Evolutionary conservation across 352 stramenopile species (phyloP), one percentile per base, ranked within the genome.

Genomic region (Aphanomyces stellatus): DNA sequence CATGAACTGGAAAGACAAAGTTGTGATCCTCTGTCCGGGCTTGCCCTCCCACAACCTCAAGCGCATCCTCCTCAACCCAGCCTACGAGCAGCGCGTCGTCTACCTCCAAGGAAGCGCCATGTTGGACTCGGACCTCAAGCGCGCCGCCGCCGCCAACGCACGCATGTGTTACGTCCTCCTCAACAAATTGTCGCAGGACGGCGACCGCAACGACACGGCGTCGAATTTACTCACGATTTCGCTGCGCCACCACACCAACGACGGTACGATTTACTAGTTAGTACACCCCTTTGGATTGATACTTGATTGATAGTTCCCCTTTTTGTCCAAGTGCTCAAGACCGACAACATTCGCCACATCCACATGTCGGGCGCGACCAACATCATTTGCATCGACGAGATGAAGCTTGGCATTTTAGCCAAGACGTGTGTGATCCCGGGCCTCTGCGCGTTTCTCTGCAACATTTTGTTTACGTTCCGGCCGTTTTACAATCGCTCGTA

Each of bases 91-190:
- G 70, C 74, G 80, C 5, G 79, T 93, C 10, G 67, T 87, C 4
- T 95, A 95, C 41, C 62, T 95, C 5, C 80, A 92, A 73, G 84
- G 84, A 2, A 91, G 77, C 2, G 84, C 84, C 0, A 90, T 95
- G 81, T 77, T 84, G 35, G 74, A 82, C 6, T 71, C 76, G 13
- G 82, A 95, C 65, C 72, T 95, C 4, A 78, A 81, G 61, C 82
- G 84, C 7, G 85, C 81, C 4, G 74, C 71, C 15, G 75, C 82
- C 6, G 62, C 76, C 25, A 74, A 72, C 7, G 81, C 84, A 7
- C 75, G 82, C 28, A 83, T 78, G 37, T 90, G 81, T 63, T 91
- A 90, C 60, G 74, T 91, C 10, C 85, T 91, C 74, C 75, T 85
- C 19, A 87, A 87, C 53, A 90, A 91, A 31, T 81, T 88, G 53